Evolutionary conservation across 768 basidiomycete species (phyloP).

Genomic region (Suillus luteus): DNA sequence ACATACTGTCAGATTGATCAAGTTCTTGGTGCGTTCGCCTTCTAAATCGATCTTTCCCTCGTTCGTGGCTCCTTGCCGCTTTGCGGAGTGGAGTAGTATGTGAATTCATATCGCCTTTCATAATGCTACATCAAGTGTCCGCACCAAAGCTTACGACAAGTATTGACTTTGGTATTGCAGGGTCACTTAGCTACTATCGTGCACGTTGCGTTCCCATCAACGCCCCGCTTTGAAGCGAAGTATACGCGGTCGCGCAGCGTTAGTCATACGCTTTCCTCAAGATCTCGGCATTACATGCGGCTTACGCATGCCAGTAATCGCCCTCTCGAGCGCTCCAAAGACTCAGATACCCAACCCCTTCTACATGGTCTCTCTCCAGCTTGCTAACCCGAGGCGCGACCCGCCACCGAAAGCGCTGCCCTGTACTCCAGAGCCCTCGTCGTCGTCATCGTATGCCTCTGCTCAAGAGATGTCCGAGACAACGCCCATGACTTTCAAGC

Average conservation of each 20-base stretch:
- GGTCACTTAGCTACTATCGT: conserved; percentile 13
- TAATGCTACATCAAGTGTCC: background rate
- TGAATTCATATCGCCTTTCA: background rate
- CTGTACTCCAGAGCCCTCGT: conserved; percentile 40
- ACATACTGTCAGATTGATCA: background rate
- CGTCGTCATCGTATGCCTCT: conserved; percentile 34
- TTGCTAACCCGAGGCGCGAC: conserved; percentile 35
- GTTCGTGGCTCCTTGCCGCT: background rate
- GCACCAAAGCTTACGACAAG: background rate
- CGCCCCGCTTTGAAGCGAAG: conserved; percentile 16
- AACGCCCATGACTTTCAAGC: conserved; percentile 57
- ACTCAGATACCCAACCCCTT: conserved; percentile 44
- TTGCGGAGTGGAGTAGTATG: background rate
- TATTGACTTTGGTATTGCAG: conserved; percentile 1
- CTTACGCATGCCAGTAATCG: conserved; percentile 48
- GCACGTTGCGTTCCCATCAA: conserved; percentile 24
- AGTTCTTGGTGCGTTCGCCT: background rate
- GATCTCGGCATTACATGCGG: conserved; percentile 34
- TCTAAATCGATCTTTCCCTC: background rate
- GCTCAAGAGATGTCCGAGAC: conserved; percentile 40
- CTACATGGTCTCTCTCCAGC: conserved; percentile 48
- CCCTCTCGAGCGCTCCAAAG: conserved; percentile 41
- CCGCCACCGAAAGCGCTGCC: conserved; percentile 41
- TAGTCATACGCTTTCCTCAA: conserved; percentile 16
- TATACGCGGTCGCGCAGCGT: conserved; percentile 18